Evolutionary conservation across 1,284 basidiomycete species (phyloP).

Genomic region (Rhodofomes roseus): DNA sequence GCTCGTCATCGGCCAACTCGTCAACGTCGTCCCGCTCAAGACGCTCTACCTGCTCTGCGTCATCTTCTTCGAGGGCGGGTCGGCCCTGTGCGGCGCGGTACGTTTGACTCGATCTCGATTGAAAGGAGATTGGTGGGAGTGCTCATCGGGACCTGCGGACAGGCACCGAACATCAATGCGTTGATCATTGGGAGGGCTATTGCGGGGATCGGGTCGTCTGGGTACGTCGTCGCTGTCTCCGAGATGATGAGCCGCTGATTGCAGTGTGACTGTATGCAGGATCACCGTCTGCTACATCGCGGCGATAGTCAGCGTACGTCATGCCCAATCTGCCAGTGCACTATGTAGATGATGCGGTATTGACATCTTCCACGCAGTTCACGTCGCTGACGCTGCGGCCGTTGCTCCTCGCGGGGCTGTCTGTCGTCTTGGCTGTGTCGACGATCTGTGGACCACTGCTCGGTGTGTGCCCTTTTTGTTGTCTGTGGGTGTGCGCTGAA

Average conservation of each 20-base stretch:
- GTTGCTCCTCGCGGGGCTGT: slow-evolving; percentile 25
- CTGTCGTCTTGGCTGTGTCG: slow-evolving; percentile 21
- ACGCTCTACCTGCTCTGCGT: slow-evolving; percentile 40
- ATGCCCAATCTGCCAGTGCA: neutral
- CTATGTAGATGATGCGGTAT: slow-evolving; percentile 6
- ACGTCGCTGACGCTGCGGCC: slow-evolving; percentile 34
- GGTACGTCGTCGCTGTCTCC: slow-evolving; percentile 19
- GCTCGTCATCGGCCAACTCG: slow-evolving; percentile 26
- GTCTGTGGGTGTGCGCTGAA: neutral
- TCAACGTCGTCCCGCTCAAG: slow-evolving; percentile 35
- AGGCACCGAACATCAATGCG: slow-evolving; percentile 30
- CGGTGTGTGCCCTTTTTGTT: slow-evolving; percentile 16
- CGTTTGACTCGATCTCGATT: neutral
- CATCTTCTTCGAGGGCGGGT: slow-evolving; percentile 39
- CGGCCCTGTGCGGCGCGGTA: slow-evolving; percentile 43
- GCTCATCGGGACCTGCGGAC: neutral
- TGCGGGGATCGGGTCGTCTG: slow-evolving; percentile 35
- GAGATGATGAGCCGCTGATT: neutral
- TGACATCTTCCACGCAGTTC: too few relatives aligned
- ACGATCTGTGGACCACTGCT: slow-evolving; percentile 26
- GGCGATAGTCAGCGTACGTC: slow-evolving; percentile 7
- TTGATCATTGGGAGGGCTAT: slow-evolving; percentile 48
- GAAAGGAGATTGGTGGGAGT: too few relatives aligned
- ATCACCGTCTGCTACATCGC: slow-evolving; percentile 18
- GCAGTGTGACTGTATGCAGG: slow-evolving; percentile 7